Percentiles rank a stretch among this genome's conserved stretches.
These are phyloP conservation scores for Phaeotremella fagi DNA, from an alignment of 768 basidiomycete species.

Conservation along the genomic window DNA sequence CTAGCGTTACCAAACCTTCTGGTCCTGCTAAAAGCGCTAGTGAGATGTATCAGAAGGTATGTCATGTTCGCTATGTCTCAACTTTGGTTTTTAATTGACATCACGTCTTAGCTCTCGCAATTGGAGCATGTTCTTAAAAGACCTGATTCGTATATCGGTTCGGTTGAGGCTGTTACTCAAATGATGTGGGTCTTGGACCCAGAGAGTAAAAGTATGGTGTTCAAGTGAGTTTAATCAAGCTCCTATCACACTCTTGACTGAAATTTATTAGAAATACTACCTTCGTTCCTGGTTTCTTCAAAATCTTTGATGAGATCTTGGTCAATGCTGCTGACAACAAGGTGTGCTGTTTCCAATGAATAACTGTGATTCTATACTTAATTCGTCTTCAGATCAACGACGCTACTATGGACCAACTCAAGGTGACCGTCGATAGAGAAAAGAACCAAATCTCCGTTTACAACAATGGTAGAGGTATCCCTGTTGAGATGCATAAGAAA, in stretches of 20 bases:
- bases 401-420: constrained; percentile 80
- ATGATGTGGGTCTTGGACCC: constrained; percentile 91
- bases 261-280: constrained; percentile 51
- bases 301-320: constrained; percentile 98
- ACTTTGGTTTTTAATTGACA: constrained; percentile 7
- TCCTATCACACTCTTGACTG: background rate
- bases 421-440: constrained; percentile 79
- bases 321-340: constrained; percentile 99
- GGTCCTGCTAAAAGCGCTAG: constrained; percentile 66
- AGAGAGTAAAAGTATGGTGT: constrained; percentile 73
- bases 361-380: too few relatives aligned
- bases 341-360: constrained; percentile 53
- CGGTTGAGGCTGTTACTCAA: constrained; percentile 80
- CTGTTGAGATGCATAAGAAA: constrained; percentile 87
- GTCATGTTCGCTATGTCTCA: too few relatives aligned
- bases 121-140: constrained; percentile 67
- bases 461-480: constrained; percentile 95
- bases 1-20: constrained; percentile 18
- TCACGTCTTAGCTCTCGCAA: constrained; percentile 70
- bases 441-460: constrained; percentile 80
- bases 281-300: constrained; percentile 97
- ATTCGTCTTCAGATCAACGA: constrained; percentile 96
- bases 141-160: constrained; percentile 74
- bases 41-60: constrained; percentile 83
- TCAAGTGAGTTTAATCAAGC: constrained; percentile 57